Evolutionary conservation across 345 rosid species (phyloP), one percentile per base, ranked within the genome.

Genomic region (Balakata baccata): DNA sequence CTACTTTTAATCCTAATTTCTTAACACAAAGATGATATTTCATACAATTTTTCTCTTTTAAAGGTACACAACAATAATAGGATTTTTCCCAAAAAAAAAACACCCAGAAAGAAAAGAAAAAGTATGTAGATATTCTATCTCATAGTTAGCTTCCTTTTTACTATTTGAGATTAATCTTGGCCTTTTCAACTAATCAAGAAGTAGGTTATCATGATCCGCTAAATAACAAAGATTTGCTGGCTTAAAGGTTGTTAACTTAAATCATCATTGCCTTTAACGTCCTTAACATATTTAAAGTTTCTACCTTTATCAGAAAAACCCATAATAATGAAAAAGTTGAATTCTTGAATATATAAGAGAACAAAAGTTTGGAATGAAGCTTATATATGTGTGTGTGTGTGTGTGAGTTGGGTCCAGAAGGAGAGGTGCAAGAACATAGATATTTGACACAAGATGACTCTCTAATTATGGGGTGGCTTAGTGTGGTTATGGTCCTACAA

Each of bases 401-500:
- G 66, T 3, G 22, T 6, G 58, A 66, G 60, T 4, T 56, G 81
- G 72, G 71, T 57, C 77, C 68, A 57, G 53, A 8, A 34, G 37
- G 70, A 34, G 6, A 5, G 14, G 64, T 5, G 61, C 49, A 54
- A 20, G 51, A n/a, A 50, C 17, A n/a, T 43, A 51, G 75, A 72
- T 69, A 61, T 53, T 78, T 64, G 66, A 46, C 45, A 41, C 23
- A 65, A 4, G 34, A 29, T 29, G 34, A 29, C 34, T 29, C 34
- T 29, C 34, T 29, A 29, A 29, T 29, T 29, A 52, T 68, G 79
- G 70, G 76, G 52, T 78, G 83, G 81, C 76, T 80, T 77, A 8
- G 78, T 64, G 79, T 63, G 52, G 64, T 56, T 64, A 43, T 59
- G 87, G 89, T 16, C 89, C 89, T 78, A 78, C 87, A 68, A 23